Conservation (phyloP, 2,329 filamentous ascomycete species). For the Aspergillus awamori region DNA sequence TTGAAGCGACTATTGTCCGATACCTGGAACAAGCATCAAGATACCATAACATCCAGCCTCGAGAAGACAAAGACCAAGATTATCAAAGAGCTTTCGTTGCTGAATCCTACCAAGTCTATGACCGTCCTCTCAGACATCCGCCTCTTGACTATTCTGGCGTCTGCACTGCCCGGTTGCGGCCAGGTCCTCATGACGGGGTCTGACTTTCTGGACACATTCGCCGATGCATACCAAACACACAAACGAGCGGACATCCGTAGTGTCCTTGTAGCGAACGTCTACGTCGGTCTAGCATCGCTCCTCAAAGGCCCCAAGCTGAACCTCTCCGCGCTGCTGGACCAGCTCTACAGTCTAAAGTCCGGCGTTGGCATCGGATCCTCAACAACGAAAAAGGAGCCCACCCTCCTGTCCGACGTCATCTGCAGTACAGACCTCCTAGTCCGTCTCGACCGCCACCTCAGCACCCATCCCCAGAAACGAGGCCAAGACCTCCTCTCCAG, state of each 20-base stretch:
- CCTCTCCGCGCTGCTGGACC: conserved; percentile 75
- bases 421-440: conserved; percentile 74
- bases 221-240: conserved; percentile 51
- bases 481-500: conserved; percentile 45
- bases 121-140: conserved; percentile 34
- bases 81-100: conserved; percentile 34
- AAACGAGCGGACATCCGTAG: conserved; percentile 66
- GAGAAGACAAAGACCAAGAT: conserved; percentile 40
- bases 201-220: conserved; percentile 80
- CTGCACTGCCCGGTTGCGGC: conserved; percentile 48
- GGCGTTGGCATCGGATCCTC: conserved; percentile 65
- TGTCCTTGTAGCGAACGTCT: conserved; percentile 71
- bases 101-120: conserved; percentile 16
- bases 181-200: conserved; percentile 76
- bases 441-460: conserved; percentile 43
- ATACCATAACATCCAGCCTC: conserved; percentile 38
- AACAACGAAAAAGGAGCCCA: conserved; percentile 47
- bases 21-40: conserved; percentile 46
- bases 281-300: conserved; percentile 73
- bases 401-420: conserved; percentile 78
- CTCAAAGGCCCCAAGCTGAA: conserved; percentile 69
- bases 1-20: conserved; percentile 56
- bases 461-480: conserved; percentile 42
- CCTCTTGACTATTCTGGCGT: conserved; percentile 44
- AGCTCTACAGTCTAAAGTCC: conserved; percentile 77